Percentiles rank a stretch among this genome's conserved stretches.
phyloP scores from a whole-genome alignment of 140 eudicot species.

The Ambrosia hybrid region DNA sequence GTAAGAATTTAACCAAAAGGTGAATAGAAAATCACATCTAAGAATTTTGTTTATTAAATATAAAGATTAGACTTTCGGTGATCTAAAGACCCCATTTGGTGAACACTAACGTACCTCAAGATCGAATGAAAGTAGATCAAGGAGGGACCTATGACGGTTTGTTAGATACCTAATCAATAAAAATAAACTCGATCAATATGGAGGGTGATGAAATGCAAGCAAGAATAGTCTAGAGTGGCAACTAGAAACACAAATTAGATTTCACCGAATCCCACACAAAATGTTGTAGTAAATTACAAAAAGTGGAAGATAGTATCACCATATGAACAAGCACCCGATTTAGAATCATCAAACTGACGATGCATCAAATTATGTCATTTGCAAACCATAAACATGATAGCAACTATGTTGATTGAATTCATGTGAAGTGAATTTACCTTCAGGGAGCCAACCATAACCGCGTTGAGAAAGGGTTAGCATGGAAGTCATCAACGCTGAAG shows the following conservation, averaged over 20 bases:
- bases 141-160: constrained; percentile 46
- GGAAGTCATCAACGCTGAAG: constrained; percentile 97
- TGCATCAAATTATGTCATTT: not conserved
- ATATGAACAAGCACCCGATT: not conserved
- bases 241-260: not conserved
- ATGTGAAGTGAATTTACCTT: constrained; percentile 43
- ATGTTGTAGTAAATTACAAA: too few relatives aligned
- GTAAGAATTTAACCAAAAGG: not conserved
- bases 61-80: not conserved
- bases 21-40: not conserved
- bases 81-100: constrained; percentile 10
- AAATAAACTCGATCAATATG: constrained; percentile 37
- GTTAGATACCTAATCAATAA: constrained; percentile 91
- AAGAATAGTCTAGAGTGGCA: not conserved
- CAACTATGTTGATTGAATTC: not conserved
- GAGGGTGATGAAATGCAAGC: constrained; percentile 23
- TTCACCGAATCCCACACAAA: not conserved
- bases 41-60: constrained; percentile 5
- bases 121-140: constrained; percentile 58
- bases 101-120: constrained; percentile 61
- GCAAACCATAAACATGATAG: not conserved
- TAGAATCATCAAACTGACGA: not conserved
- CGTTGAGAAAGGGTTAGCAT: constrained; percentile 79
- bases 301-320: not conserved
- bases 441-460: constrained; percentile 80